Evolutionary conservation across 2,329 filamentous ascomycete species (phyloP), one percentile per base, ranked within the genome.

Genomic region (Phoma herbarum): DNA sequence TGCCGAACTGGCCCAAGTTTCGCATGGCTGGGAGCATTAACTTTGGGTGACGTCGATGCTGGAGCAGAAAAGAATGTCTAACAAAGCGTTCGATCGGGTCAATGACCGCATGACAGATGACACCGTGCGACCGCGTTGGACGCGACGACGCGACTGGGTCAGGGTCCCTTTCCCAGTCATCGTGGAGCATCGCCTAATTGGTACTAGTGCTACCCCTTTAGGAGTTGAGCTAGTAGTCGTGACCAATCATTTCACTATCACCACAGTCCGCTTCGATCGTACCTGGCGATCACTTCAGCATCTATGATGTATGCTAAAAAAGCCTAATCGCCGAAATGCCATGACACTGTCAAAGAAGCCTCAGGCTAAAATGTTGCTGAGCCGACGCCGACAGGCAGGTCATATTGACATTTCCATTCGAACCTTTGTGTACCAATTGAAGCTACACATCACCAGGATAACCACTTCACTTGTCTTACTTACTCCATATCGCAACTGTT

Each of bases 271-370:
- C 28, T 44, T n/a, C 39, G 49, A 52, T 52, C 39, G 49, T 52
- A 52, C 49, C 49, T 52, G 49, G 39, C 37, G 49, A 52, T 52
- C 49, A 42, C 16, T 25, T 20, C 18, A 44, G 39, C 39, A 42
- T 52, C 49, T 52, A 52, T 52, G 49, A 52, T 52, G 49, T 52
- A 52, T 42, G 39, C 49, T 26, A 39, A 35, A 44, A n/a, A 29
- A 35, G 28, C 23, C 26, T 10, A 28, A 23, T 20, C 26, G 42
- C 18, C 18, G 16, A 52, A 25, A 25, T 23, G 26, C 28, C 12
- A 43, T 52, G 49, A 9, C 42, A 37, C 6, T 25, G 20, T 23
- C 20, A 26, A 2, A 25, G n/a, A 14, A 12, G 28, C 28, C 20
- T 35, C 2, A 44, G 22, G 49, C 37, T 43, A 43, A 33, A 42